Conservation (phyloP, 2,329 filamentous ascomycete genomes). For the Trichoderma harzianum region DNA sequence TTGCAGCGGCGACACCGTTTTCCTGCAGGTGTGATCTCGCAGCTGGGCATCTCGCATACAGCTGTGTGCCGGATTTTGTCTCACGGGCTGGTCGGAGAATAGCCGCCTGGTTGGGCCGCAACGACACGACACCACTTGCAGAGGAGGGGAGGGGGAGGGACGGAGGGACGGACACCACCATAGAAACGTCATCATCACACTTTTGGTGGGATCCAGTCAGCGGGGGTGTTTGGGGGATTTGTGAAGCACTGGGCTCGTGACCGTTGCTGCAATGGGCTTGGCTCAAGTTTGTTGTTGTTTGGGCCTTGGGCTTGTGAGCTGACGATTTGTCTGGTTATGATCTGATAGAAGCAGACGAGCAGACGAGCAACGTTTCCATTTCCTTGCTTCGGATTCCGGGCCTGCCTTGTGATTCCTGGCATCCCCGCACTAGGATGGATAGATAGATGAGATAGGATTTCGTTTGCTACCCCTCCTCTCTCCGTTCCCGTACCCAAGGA, state of each 20-base stretch:
- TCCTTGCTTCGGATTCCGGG: neutral
- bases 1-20: slow-evolving; percentile 17
- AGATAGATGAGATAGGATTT: neutral
- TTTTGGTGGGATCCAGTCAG: neutral
- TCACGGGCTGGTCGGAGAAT: slow-evolving; percentile 13
- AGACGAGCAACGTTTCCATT: neutral
- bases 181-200: neutral
- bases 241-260: slow-evolving; percentile 6
- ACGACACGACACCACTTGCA: neutral
- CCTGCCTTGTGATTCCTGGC: neutral
- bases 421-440: slow-evolving; percentile 3
- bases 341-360: neutral
- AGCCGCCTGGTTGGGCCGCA: slow-evolving; percentile 3
- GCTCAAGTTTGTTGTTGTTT: neutral
- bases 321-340: neutral
- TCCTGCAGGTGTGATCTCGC: slow-evolving; percentile 14
- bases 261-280: neutral
- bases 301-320: neutral
- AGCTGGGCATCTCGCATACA: slow-evolving; percentile 12
- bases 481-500: neutral
- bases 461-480: neutral
- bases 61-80: neutral
- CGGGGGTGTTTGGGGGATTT: neutral
- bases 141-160: neutral
- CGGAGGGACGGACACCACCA: neutral